Evolutionary conservation across 805 yeast genomes (phyloP).

Genomic region (Saccharomycopsis sp.): DNA sequence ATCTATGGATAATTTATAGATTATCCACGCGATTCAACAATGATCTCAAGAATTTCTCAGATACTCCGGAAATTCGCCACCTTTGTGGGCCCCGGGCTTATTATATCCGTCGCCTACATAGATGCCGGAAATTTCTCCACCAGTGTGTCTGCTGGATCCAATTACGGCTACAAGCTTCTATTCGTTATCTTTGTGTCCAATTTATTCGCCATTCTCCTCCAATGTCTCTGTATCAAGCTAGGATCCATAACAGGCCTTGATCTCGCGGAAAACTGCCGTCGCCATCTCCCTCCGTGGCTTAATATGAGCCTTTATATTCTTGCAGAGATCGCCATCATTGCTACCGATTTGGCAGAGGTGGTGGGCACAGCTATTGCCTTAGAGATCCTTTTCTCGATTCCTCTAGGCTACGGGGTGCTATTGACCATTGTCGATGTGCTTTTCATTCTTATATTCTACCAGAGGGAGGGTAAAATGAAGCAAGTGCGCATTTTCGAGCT

Average conservation of each 20-base stretch:
- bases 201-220: constrained; percentile 75
- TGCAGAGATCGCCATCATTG: constrained; percentile 83
- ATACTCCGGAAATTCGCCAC: constrained; percentile 47
- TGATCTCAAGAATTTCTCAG: constrained; percentile 22
- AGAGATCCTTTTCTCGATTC: constrained; percentile 66
- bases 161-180: constrained; percentile 66
- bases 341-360: constrained; percentile 94
- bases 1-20: too few relatives aligned
- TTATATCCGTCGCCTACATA: constrained; percentile 86
- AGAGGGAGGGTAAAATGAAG: constrained; percentile 59
- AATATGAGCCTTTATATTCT: constrained; percentile 58
- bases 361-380: constrained; percentile 88
- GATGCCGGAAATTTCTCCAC: constrained; percentile 94
- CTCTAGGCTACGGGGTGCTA: constrained; percentile 70
- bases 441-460: constrained; percentile 73
- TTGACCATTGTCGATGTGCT: constrained; percentile 77
- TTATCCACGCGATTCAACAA: too few relatives aligned
- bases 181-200: constrained; percentile 75
- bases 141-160: constrained; percentile 85
- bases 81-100: constrained; percentile 82
- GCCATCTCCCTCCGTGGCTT: constrained; percentile 60
- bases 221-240: constrained; percentile 72
- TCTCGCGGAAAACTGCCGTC: constrained; percentile 75
- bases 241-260: constrained; percentile 90
- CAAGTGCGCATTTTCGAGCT: constrained; percentile 71